Evolutionary conservation across 495 filamentous ascomycete genomes (phyloP).

Genomic region (Penicillium robsamsonii): DNA sequence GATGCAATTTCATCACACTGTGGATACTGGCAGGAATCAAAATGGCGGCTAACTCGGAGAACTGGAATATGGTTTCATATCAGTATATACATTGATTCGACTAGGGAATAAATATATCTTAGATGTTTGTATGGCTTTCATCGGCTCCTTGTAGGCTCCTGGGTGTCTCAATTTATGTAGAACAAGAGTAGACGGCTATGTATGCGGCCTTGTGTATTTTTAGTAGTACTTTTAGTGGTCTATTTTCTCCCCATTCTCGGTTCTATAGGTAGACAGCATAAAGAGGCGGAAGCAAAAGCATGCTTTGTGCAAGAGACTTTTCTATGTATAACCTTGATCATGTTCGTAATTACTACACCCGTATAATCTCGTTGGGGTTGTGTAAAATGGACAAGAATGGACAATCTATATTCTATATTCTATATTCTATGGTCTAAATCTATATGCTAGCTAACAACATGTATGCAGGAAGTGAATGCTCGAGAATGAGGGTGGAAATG

Average conservation of each 20-base stretch:
- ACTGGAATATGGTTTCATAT: neutral
- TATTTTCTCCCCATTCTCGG: too few relatives aligned
- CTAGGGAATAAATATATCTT: neutral
- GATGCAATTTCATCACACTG: neutral
- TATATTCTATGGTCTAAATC: neutral
- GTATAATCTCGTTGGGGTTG: neutral
- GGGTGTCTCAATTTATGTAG: too few relatives aligned
- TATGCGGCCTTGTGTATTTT: too few relatives aligned
- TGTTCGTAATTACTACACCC: neutral
- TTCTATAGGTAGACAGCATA: too few relatives aligned
- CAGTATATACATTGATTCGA: neutral
- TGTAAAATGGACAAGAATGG: neutral
- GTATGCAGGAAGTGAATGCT: neutral
- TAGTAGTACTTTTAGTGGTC: too few relatives aligned
- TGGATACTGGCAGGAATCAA: neutral
- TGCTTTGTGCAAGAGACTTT: too few relatives aligned
- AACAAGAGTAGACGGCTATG: too few relatives aligned
- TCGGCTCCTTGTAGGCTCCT: too few relatives aligned
- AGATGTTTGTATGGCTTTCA: too few relatives aligned
- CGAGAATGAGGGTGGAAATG: neutral
- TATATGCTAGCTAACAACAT: constrained; percentile 1
- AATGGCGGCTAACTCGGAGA: neutral
- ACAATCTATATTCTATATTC: neutral
- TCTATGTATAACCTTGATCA: neutral
- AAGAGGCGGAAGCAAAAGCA: too few relatives aligned